Base-by-base conservation (phyloP, 768 basidiomycete species). In the Boletus pseudo-olivaceus region DNA sequence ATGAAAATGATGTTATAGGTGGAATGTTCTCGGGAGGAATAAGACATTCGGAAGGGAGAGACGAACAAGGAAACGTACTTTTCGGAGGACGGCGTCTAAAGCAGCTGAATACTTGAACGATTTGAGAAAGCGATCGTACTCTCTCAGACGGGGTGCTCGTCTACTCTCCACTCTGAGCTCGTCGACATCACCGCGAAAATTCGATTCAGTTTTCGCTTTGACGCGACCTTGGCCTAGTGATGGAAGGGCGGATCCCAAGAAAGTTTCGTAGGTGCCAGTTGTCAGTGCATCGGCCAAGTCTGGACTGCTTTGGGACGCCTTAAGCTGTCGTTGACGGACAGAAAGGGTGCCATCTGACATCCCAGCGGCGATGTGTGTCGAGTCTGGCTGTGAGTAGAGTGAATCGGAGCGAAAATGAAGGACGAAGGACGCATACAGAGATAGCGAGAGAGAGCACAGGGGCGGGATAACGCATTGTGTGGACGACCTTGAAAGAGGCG, bases 271-370 rank as follows among this genome's bases (percentile, higher is more conserved):
- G 14, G 82, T 74, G 9, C 84, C 82, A 0, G 81, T 68, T 17
- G 77, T 76, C 6, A 86, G 68, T 0, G 77, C 65, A 9, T 63
- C 62, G 20, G 74, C 68, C 54, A 75, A 68, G 42, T 74, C 72
- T 3, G 68, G 62, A 4, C 72, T 69, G 0, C 72, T 63, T 66
- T 90, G 84, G n/a, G 81, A 82, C 0, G 82, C 72, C 69, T 90
- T 94, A 17, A 79, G 81, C 61, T 92, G 88, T 54, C 95, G 82
- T 60, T 92, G 81, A 29, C 97, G 90, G 44, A 99, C 83, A n/a
- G 95, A 95, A n/a, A 99, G 78, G 2, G 96, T 98, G 3, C 96
- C 96, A 66, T 98, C 97, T 15, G 93, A 87, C 88, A 98, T 92
- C n/a, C 97, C 97, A 1, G 91, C 90, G 1, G 92, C 90, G 38